Evolutionary conservation across 169 alveolate genomes (phyloP), one percentile per base, ranked within the genome.

Genomic region (Haemoproteus tartakovskyi): DNA sequence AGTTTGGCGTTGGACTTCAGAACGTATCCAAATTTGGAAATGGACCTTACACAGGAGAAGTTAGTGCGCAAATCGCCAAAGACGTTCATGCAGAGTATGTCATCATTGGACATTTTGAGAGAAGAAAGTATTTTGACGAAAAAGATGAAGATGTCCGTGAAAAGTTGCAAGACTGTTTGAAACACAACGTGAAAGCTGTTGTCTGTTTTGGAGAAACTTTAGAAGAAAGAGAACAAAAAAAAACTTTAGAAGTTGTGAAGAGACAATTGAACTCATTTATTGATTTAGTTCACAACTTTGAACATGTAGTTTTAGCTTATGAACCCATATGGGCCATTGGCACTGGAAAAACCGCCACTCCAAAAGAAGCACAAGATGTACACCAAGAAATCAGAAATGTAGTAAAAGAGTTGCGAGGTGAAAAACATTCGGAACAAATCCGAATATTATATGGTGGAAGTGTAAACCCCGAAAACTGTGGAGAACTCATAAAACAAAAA

Each of bases 271-370:
- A 87, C 50, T 89, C 86, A n/a, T 85, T 91, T 62, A 36, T 70
- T 21, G 90, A 83, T 45, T 90, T 88, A 29, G 88, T 90, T 56
- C 79, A 88, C 33, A 90, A 95, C 83, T 95, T 98, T 97, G 80
- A 81, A 43, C 90, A 91, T 80, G 92, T 97, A 21, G 99, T 97
- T 36, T 88, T 98, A 40, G 99, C 99, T 33, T 95, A 98, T 92
- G 99, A 98, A 81, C 99, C 99, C 12, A 97, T 97, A 14, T 97
- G 99, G 99, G 99, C 99, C 56, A 97, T 97, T 54, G 99, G 99
- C 37, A 98, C 99, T 26, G 99, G 99, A 62, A 94, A 90, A 64
- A 97, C 96, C 18, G 99, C 99, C 9, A 84, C 98, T 21, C 97
- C 98, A 6, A 97, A 90, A 38, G 95, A 96, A 87, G 99, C 98